These are phyloP conservation scores for Picea sitchensis DNA, from an alignment of 75 land plant genomes.

Conservation along the genomic window DNA sequence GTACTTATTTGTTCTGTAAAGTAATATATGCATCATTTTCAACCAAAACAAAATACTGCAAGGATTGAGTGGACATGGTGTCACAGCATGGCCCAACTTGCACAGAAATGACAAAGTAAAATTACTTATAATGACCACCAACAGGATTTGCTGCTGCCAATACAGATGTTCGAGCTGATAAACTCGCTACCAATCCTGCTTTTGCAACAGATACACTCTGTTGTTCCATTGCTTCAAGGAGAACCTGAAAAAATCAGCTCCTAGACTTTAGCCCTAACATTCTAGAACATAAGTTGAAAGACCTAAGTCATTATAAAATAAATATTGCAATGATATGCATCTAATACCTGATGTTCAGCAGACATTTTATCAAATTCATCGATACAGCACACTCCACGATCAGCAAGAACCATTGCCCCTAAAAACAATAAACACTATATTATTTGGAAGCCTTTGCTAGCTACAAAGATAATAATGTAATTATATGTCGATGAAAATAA, in stretches of 20 bases:
- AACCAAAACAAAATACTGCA: no score
- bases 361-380: constrained; percentile 99
- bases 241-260: constrained; percentile 40
- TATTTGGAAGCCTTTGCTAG: not conserved
- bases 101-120: constrained; percentile 2
- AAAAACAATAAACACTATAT: not conserved
- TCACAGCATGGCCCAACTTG: no score
- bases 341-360: constrained; percentile 89
- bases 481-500: not conserved
- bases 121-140: constrained; percentile 98
- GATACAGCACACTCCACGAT: constrained; percentile 94
- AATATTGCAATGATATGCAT: not conserved
- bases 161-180: constrained; percentile 90
- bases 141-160: constrained; percentile 99
- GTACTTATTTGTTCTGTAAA: no score
- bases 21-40: no score
- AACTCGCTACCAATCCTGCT: constrained; percentile 96
- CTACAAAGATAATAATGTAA: not conserved
- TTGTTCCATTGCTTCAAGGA: constrained; percentile 99
- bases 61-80: no score
- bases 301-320: not conserved
- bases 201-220: constrained; percentile 99
- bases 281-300: no score
- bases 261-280: not conserved
- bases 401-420: constrained; percentile 99